phyloP scores from a whole-genome alignment of 129 eudicot species.

The Erigeron canadensis region DNA sequence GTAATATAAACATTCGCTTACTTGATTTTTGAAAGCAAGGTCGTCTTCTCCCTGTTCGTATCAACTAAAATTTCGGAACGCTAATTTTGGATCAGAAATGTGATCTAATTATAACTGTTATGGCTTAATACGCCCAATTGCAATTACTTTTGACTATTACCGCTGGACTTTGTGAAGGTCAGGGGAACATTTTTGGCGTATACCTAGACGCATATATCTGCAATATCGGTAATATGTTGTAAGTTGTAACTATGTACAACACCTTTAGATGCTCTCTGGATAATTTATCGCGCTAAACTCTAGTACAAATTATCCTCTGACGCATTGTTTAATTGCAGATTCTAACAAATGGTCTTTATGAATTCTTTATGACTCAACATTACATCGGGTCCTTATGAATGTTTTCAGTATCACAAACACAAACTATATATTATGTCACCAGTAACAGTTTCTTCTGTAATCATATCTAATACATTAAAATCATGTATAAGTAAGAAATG shows the following conservation, averaged over 20 bases:
- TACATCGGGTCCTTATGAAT: slow-evolving; percentile 91
- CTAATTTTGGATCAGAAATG: not conserved
- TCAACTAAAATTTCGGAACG: not conserved
- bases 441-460: no score
- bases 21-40: not conserved
- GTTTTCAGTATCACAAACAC: no score
- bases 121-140: slow-evolving; percentile 15
- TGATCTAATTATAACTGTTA: slow-evolving; percentile 11
- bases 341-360: slow-evolving; percentile 79
- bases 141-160: not conserved
- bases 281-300: not conserved
- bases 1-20: no score
- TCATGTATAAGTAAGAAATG: no score
- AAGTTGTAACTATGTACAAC: slow-evolving; percentile 58
- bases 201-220: slow-evolving; percentile 96
- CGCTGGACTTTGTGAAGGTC: slow-evolving; percentile 52
- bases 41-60: not conserved
- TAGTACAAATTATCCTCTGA: not conserved
- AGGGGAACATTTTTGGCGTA: slow-evolving; percentile 76
- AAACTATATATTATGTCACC: no score
- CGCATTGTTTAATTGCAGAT: slow-evolving; percentile 45
- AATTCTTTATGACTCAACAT: no score
- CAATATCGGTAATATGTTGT: slow-evolving; percentile 93
- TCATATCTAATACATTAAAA: no score
- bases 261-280: not conserved